phyloP scores from a whole-genome alignment of 441 rosid genomes.

The Pelargonium citronellum region DNA sequence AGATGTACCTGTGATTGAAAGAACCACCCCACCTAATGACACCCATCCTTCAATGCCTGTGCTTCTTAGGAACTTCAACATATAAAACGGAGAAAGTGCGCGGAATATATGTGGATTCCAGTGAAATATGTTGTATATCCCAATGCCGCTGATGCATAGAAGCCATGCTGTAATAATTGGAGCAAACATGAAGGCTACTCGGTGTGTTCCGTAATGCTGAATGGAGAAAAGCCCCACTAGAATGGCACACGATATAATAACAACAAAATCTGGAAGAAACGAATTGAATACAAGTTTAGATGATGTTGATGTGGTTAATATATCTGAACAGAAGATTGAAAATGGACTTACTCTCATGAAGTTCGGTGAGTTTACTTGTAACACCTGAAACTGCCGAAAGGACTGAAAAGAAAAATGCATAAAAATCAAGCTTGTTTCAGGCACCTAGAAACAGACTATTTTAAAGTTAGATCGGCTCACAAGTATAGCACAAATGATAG shows the following conservation, averaged over 20 bases:
- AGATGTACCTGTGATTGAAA: conserved; percentile 83
- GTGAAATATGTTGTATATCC: conserved; percentile 71
- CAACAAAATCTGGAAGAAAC: conserved; percentile 63
- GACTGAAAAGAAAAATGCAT: conserved; percentile 36
- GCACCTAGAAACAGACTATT: too few relatives aligned
- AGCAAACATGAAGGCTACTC: conserved; percentile 82
- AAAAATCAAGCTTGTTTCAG: too few relatives aligned
- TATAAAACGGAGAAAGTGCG: conserved; percentile 91
- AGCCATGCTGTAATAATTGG: conserved; percentile 78
- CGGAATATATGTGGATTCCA: conserved; percentile 82
- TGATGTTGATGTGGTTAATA: conserved; percentile 1
- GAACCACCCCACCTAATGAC: conserved; percentile 90
- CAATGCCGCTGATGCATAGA: conserved; percentile 81
- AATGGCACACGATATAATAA: conserved; percentile 83
- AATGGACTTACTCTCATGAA: conserved; percentile 58
- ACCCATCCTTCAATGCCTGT: conserved; percentile 89
- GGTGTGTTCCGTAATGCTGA: conserved; percentile 93
- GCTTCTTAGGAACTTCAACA: conserved; percentile 94
- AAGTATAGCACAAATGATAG: too few relatives aligned
- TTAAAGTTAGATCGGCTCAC: too few relatives aligned
- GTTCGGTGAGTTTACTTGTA: conserved; percentile 45
- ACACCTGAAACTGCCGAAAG: conserved; percentile 82
- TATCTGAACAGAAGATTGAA: conserved; percentile 19
- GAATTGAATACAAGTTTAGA: conserved; percentile 10
- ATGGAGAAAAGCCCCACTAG: conserved; percentile 88